Percentiles rank a stretch among this genome's conserved stretches.
phyloP scores from a whole-genome alignment of 1,284 basidiomycete genomes.

The Cystobasidium slooffiae region DNA sequence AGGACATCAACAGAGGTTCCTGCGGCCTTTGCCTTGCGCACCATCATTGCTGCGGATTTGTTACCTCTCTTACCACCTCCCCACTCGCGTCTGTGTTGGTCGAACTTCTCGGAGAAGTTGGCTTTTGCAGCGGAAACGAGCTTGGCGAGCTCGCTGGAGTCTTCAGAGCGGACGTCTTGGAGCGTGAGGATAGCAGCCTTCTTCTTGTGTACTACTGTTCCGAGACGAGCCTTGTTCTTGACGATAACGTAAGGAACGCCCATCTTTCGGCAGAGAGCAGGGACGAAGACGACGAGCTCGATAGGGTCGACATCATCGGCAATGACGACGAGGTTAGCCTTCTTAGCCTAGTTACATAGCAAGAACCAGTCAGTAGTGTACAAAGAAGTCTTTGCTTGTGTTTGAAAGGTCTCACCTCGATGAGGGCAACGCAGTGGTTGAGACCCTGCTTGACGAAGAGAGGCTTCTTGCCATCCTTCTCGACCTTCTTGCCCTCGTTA shows the following conservation, averaged over 20 bases:
- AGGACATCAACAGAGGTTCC: constrained; percentile 54
- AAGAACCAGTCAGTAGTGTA: neutral
- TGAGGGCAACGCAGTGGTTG: constrained; percentile 92
- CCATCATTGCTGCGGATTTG: constrained; percentile 70
- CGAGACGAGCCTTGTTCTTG: constrained; percentile 83
- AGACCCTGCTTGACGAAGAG: constrained; percentile 95
- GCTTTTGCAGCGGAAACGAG: constrained; percentile 93
- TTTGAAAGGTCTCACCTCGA: constrained; percentile 63
- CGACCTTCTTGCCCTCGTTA: constrained; percentile 72
- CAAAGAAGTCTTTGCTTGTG: neutral
- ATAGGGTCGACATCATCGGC: constrained; percentile 99
- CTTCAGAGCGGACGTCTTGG: constrained; percentile 93
- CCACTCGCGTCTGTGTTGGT: constrained; percentile 88
- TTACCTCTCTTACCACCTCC: constrained; percentile 89
- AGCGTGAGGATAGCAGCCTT: constrained; percentile 87
- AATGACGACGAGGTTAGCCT: constrained; percentile 94
- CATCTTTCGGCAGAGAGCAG: constrained; percentile 98
- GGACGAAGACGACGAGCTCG: constrained; percentile 96
- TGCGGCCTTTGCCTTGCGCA: constrained; percentile 90
- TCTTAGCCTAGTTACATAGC: constrained; percentile 69
- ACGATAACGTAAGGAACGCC: constrained; percentile 98
- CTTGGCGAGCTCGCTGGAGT: constrained; percentile 88
- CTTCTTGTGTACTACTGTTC: constrained; percentile 97
- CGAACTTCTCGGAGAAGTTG: constrained; percentile 98
- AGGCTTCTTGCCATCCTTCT: constrained; percentile 64